Evolutionary conservation across 495 filamentous ascomycete genomes (phyloP).

Genomic region (Aspergillus nanangensis): DNA sequence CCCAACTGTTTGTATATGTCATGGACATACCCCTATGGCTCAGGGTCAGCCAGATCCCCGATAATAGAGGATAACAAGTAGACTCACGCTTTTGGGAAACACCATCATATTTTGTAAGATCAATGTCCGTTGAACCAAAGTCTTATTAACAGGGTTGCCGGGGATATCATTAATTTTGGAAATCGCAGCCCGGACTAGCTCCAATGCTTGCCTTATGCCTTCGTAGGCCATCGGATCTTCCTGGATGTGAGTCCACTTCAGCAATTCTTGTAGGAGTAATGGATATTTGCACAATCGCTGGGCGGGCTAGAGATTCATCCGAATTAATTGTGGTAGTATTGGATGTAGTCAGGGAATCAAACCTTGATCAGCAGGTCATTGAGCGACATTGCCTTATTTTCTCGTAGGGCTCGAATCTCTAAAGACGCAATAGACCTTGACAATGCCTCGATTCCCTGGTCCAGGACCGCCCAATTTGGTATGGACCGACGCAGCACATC

Average conservation of each 20-base stretch:
- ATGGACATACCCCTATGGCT: too few species aligned
- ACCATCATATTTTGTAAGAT: constrained; percentile 51
- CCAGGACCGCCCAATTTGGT: constrained; percentile 74
- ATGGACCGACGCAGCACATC: constrained; percentile 62
- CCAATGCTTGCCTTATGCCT: constrained; percentile 70
- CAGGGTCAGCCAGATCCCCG: too few species aligned
- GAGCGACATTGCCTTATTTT: constrained; percentile 71
- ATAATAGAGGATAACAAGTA: too few species aligned
- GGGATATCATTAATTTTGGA: constrained; percentile 75
- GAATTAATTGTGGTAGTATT: too few species aligned
- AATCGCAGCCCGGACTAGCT: constrained; percentile 65
- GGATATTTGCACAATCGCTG: constrained; percentile 93
- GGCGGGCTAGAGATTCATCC: too few species aligned
- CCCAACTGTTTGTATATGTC: constrained; percentile 70
- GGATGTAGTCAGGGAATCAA: too few species aligned
- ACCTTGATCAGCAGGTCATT: constrained; percentile 92
- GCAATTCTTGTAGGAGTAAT: constrained; percentile 76
- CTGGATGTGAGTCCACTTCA: constrained; percentile 73
- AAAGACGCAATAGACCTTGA: constrained; percentile 69
- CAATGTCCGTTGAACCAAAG: constrained; percentile 49
- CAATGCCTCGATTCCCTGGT: constrained; percentile 83
- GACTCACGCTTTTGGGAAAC: constrained; percentile 65
- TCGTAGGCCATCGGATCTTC: constrained; percentile 79
- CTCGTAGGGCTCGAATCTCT: constrained; percentile 56
- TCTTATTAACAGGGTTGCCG: constrained; percentile 33